Base-by-base conservation (phyloP, 257 asterid species). In the Scutellaria minor region DNA sequence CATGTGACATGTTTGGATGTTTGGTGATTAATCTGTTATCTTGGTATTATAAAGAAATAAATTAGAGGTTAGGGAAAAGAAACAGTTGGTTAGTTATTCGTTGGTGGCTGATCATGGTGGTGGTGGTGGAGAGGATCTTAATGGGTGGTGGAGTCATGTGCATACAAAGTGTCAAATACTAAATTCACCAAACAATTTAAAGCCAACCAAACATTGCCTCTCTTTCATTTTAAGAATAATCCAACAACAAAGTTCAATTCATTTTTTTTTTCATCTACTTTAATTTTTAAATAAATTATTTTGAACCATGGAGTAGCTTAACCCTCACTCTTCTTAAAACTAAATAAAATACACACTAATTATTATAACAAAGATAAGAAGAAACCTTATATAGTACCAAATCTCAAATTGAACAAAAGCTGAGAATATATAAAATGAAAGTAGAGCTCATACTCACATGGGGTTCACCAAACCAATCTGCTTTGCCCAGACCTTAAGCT, bases 1-100 rank as follows among this genome's bases (percentile, higher is more conserved):
- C 84, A 76, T 84, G 85, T 79, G 86, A 77, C 74, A 74, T 84
- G 88, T 81, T 84, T 71, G 83, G 79, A 74, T 74, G 83, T 79
- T 76, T 66, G 86, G 86, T 74, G 39, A 74, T 3, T 31, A 4
- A 4, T 68, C 75, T 42, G 70, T 80, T 72, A 56, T 37, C 50
- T 40, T 41, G 48, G 54, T 13, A 2, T 44, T 44, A 57, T 22
- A 47, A 58, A 51, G 65, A 68, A 64, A 75, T 9, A 15, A 44
- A 64, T 20, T 12, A 51, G 52, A 61, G 10, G 45, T 52, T 14
- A 14, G 52, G 46, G 12, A 13, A 57, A 61, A 64, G 31, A 48
- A 15, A 64, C 40, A 51, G 64, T 61, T 72, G 27, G 73, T 74
- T 56, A 66, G 68, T 66, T 74, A 73, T 42, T 6, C 50, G 77